These are phyloP conservation scores for Suillus weaverae DNA, from an alignment of 768 basidiomycete species.

Conservation along the genomic window DNA sequence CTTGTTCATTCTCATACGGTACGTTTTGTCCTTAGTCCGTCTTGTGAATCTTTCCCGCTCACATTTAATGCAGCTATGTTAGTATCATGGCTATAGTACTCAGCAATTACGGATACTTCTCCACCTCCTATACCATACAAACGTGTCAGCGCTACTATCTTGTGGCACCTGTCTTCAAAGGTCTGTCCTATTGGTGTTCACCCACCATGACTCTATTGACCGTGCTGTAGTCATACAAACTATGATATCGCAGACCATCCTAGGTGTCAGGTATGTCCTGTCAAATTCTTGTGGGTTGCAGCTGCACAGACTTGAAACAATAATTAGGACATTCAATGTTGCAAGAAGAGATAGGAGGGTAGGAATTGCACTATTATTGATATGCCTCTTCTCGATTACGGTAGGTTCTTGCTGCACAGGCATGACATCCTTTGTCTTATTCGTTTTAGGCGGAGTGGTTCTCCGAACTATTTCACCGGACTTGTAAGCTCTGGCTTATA, in stretches of 20 bases:
- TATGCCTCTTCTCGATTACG: constrained; percentile 42
- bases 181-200: constrained; percentile 27
- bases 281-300: not conserved
- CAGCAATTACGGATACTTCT: constrained; percentile 63
- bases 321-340: constrained; percentile 56
- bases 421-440: not conserved
- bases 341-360: constrained; percentile 45
- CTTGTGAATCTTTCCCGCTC: not conserved
- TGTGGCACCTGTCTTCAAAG: constrained; percentile 61
- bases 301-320: not conserved
- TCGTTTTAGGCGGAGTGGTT: constrained; percentile 54
- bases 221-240: constrained; percentile 51
- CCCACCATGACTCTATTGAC: not conserved
- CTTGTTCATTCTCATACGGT: constrained; percentile 36
- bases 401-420: constrained; percentile 36
- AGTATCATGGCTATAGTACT: constrained; percentile 50
- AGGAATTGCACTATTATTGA: constrained; percentile 38
- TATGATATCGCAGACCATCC: constrained; percentile 64
- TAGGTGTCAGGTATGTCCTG: constrained; percentile 53
- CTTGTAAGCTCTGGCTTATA: constrained; percentile 40
- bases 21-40: not conserved
- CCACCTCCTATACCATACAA: constrained; percentile 44
- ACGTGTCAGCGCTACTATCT: constrained; percentile 52
- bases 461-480: constrained; percentile 50
- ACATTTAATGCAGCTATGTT: constrained; percentile 23